Base-by-base conservation (phyloP, 148 eudicot species). In the Amaranthus palmeri region DNA sequence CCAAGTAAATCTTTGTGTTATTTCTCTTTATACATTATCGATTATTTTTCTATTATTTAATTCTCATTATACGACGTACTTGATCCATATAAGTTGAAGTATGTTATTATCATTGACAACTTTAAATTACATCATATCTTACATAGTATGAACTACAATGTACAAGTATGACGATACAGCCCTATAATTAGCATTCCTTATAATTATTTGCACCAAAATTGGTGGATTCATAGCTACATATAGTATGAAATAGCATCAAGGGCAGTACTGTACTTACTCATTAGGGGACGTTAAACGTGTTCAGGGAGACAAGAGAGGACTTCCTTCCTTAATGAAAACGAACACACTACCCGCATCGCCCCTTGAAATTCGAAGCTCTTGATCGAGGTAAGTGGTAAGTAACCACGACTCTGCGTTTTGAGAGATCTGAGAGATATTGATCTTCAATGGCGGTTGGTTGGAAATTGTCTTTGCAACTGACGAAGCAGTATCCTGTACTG, bases 371-470 rank as follows among this genome's bases (percentile, higher is more conserved):
- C 98, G 78, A 63, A 93, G 92, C 44, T 93, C 98, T 67, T 81
- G 80, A 66, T 92, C 98, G 6, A 92, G 93, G 80, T 90, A 92
- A 41, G 98, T 92, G 41, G 98, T 90, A 15, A 93, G 88, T 49
- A 93, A 59, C 98, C 98, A 93, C 6, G 95, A 90, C 68, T 87
- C 85, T 10, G 89, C 86, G 53, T 78, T 82, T 41, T 81, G 77
- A 14, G 92, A 69, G 73, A 90, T 56, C 25, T 81, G 77, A 14
- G 92, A 69, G 73, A 90, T 56, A 54, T 87, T 70, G 81, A 90
- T 86, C 80, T 90, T 93, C 63, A 90, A 59, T 7, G 98, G 98
- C 2, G 92, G 98, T 79, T 81, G 90, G 83, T 76, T 87, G 7
- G 96, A 87, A 54, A 90, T 86, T 47, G 89, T 81, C 84, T 75